Percentiles rank a stretch among this genome's conserved stretches.
phyloP scores from a whole-genome alignment of 495 filamentous ascomycete genomes.

The Penicillium mononematosum region DNA sequence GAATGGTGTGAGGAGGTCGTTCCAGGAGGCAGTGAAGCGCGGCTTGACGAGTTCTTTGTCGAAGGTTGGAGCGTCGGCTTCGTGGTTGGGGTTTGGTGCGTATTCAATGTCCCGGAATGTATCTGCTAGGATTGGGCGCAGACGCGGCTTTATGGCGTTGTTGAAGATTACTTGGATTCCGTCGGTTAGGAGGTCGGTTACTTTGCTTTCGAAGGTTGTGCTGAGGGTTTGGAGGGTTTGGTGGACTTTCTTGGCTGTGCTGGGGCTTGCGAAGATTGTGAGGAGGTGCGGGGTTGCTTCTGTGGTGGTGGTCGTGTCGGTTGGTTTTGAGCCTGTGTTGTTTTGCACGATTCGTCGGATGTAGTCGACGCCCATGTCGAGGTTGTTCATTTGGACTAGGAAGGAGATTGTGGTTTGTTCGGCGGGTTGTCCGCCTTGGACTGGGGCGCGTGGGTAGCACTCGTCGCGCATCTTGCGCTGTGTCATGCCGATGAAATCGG shows the following conservation, averaged over 20 bases:
- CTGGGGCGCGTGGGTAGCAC: constrained; percentile 72
- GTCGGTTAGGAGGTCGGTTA: constrained; percentile 76
- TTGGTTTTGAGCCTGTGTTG: constrained; percentile 48
- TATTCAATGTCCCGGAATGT: constrained; percentile 93
- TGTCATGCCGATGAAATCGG: constrained; percentile 95
- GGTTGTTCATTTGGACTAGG: constrained; percentile 90
- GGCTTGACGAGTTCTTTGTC: constrained; percentile 60
- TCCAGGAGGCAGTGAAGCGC: constrained; percentile 79
- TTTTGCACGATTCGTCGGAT: constrained; percentile 77
- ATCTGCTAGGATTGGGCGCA: constrained; percentile 82
- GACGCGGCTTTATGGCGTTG: constrained; percentile 79
- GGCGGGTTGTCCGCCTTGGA: constrained; percentile 74
- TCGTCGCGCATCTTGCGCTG: constrained; percentile 97
- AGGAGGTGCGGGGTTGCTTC: constrained; percentile 43
- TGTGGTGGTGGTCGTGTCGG: constrained; percentile 14
- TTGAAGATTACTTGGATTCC: constrained; percentile 82
- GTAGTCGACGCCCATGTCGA: constrained; percentile 89
- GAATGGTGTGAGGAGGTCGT: constrained; percentile 76
- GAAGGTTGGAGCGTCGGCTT: constrained; percentile 30
- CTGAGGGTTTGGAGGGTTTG: constrained; percentile 67
- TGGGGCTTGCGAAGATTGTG: constrained; percentile 73
- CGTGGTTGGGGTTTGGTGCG: constrained; percentile 47
- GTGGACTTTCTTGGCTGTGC: constrained; percentile 66
- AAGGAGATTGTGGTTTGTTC: constrained; percentile 83
- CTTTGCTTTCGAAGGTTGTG: constrained; percentile 69